Conservation (phyloP, 768 basidiomycete genomes). For the Lentinula sp. region DNA sequence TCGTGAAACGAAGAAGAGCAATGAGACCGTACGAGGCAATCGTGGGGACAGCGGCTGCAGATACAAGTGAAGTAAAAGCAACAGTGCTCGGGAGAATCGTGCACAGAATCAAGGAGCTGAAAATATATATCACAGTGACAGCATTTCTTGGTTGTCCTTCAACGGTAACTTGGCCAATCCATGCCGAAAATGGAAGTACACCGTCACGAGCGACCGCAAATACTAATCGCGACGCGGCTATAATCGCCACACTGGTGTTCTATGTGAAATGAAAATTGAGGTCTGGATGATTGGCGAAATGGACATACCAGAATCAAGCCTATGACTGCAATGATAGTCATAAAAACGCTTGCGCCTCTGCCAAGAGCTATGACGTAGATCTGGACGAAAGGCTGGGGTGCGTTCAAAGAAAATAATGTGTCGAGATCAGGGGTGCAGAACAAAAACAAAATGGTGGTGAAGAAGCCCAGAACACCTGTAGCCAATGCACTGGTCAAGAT, state of each 20-base stretch:
- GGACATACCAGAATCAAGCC: constrained; percentile 75
- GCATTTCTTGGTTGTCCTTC: constrained; percentile 78
- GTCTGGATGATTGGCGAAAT: not conserved
- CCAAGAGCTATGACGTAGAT: constrained; percentile 83
- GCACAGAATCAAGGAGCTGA: constrained; percentile 71
- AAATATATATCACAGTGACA: constrained; percentile 80
- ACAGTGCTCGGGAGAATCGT: constrained; percentile 87
- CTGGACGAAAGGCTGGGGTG: constrained; percentile 90
- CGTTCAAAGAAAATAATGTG: constrained; percentile 64
- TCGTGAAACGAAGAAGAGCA: constrained; percentile 64
- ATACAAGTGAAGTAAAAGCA: constrained; percentile 87
- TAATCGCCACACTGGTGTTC: constrained; percentile 85
- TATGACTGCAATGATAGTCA: constrained; percentile 78
- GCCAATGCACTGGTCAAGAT: constrained; percentile 74
- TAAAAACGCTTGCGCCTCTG: constrained; percentile 72
- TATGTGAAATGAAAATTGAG: constrained; percentile 18
- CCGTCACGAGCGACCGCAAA: constrained; percentile 96
- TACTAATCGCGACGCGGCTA: constrained; percentile 82
- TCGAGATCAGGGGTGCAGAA: constrained; percentile 82
- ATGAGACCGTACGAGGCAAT: constrained; percentile 88
- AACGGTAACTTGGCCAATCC: constrained; percentile 73
- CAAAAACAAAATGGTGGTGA: constrained; percentile 72
- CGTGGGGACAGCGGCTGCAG: constrained; percentile 80
- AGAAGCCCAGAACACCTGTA: constrained; percentile 75
- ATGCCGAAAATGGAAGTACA: constrained; percentile 74